Evolutionary conservation across 768 basidiomycete species (phyloP).

Genomic region (Tricholoma hemisulphureum): DNA sequence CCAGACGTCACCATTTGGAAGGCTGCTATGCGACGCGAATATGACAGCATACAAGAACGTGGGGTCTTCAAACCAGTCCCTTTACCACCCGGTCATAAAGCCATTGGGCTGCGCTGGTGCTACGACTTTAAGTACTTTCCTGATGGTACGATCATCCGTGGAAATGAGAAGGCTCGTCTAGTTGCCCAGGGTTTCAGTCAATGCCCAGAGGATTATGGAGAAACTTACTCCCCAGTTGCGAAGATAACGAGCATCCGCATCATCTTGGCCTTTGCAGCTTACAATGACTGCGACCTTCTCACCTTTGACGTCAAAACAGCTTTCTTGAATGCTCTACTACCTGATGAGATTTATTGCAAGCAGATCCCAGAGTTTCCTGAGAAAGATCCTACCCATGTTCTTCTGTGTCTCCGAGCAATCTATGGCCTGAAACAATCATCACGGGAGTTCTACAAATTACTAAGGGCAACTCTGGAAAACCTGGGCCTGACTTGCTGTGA

Average conservation of each 20-base stretch:
- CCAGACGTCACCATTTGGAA: neutral
- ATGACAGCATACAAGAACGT: neutral
- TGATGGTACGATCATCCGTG: slow-evolving; percentile 29
- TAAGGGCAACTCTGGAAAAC: slow-evolving; percentile 10
- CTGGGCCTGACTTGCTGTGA: slow-evolving; percentile 20
- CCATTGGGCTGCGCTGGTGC: slow-evolving; percentile 26
- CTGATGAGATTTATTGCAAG: slow-evolving; percentile 17
- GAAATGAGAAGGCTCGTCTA: slow-evolving; percentile 27
- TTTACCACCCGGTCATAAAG: neutral
- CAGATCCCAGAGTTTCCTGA: slow-evolving; percentile 23
- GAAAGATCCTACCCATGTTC: slow-evolving; percentile 7
- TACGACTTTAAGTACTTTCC: slow-evolving; percentile 37
- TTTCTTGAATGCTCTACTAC: slow-evolving; percentile 21
- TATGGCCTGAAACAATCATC: slow-evolving; percentile 38
- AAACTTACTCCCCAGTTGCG: no score
- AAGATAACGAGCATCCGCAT: slow-evolving; percentile 21
- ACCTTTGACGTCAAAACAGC: slow-evolving; percentile 29
- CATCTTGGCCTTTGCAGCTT: slow-evolving; percentile 24
- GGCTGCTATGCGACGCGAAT: slow-evolving; percentile 5
- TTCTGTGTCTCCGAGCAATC: slow-evolving; percentile 20
- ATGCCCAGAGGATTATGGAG: no score
- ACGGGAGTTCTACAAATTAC: slow-evolving; percentile 20
- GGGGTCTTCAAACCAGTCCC: neutral
- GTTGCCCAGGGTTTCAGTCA: slow-evolving; percentile 27
- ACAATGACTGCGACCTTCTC: slow-evolving; percentile 19